Percentiles rank a stretch among this genome's conserved stretches.
These are phyloP conservation scores for Ligustrum vulgare DNA, from an alignment of 257 asterid species.

Conservation along the genomic window DNA sequence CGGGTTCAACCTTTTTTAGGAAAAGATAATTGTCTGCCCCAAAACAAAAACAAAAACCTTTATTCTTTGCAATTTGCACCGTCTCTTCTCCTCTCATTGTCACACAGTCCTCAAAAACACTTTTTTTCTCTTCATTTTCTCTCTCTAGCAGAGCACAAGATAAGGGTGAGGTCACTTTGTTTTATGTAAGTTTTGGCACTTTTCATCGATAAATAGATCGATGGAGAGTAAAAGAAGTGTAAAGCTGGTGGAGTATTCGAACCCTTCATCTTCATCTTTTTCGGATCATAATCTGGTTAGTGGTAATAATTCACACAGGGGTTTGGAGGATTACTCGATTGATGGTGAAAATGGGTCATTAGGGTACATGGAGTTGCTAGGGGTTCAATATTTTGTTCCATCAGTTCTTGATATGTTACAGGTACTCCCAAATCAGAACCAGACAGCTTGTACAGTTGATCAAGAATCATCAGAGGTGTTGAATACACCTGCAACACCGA, in stretches of 20 bases:
- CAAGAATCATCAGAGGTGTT: constrained; percentile 25
- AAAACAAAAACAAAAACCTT: not conserved
- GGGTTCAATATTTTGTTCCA: constrained; percentile 39
- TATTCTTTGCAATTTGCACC: not conserved
- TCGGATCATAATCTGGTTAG: constrained; percentile 28
- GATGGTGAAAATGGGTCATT: constrained; percentile 30
- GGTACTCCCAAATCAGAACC: not conserved
- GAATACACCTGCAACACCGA: constrained; percentile 62
- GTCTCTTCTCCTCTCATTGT: not conserved
- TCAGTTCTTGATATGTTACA: constrained; percentile 28
- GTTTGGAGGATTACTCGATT: constrained; percentile 24
- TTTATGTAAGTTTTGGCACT: not conserved
- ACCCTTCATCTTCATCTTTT: constrained; percentile 24
- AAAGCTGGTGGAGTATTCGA: constrained; percentile 45
- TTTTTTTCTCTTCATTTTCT: constrained; percentile 6
- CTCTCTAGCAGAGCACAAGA: constrained; percentile 17
- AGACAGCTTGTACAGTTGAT: not conserved
- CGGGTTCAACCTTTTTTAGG: too few relatives aligned
- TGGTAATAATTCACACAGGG: constrained; percentile 19
- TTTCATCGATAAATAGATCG: not conserved
- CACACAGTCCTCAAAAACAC: not conserved
- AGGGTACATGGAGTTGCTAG: constrained; percentile 67
- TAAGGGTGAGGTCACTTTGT: constrained; percentile 10
- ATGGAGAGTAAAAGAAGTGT: constrained; percentile 16
- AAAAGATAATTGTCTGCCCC: not conserved